Conservation (phyloP, 306 rosid species). For the Castanea sativa region DNA sequence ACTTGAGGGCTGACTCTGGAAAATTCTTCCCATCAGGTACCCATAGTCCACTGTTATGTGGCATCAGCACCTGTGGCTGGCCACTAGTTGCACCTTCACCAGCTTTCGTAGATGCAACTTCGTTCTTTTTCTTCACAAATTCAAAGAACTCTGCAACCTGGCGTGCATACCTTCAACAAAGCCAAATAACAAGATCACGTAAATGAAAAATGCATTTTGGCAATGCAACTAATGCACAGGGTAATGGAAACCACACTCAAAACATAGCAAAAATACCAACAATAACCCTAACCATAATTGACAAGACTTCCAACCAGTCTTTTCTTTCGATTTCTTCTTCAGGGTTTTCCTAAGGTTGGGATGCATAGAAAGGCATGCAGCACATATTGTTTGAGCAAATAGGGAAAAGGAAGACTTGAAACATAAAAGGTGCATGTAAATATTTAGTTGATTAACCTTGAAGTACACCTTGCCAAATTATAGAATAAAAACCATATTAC, state of each 20-base stretch:
- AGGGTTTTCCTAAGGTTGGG: too few species aligned
- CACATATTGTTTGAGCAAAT: neutral
- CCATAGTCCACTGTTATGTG: constrained; percentile 67
- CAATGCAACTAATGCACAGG: neutral
- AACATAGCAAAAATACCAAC: neutral
- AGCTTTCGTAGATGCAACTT: constrained; percentile 40
- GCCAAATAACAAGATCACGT: constrained; percentile 9
- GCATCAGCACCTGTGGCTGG: constrained; percentile 57
- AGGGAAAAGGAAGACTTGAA: neutral
- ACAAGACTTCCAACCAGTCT: neutral
- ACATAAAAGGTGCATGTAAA: neutral
- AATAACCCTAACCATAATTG: neutral
- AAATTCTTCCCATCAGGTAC: constrained; percentile 64
- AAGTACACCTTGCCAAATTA: neutral
- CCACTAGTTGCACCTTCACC: constrained; percentile 34
- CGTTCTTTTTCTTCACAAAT: constrained; percentile 82
- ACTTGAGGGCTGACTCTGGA: constrained; percentile 50
- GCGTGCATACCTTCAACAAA: constrained; percentile 78
- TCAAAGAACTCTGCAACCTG: constrained; percentile 94
- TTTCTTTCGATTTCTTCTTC: neutral
- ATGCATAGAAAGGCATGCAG: too few species aligned
- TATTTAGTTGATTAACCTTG: neutral
- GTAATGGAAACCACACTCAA: neutral
- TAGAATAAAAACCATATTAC: neutral
- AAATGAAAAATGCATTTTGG: neutral